Base-by-base conservation (phyloP, 345 rosid species). In the Arabis hirsuta region DNA sequence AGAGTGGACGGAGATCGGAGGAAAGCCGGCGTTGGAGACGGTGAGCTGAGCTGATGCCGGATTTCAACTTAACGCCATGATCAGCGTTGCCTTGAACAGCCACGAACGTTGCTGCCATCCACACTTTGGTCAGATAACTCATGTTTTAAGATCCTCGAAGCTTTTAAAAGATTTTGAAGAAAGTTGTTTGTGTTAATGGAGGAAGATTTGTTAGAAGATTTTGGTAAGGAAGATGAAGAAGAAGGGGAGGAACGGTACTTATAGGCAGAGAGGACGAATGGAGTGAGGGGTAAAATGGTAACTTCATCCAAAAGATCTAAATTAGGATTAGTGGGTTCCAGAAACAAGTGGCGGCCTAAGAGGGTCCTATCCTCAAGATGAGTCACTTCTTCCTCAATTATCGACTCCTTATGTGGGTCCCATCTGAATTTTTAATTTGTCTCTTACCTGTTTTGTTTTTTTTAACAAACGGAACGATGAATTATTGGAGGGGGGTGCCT, bases 81-180 rank as follows among this genome's bases (percentile, higher is more conserved):
- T 90, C 96, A 7, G 84, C 76, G 69, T 79, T 87, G 52, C 91
- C 81, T 73, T 86, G 96, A 12, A 82, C 90, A 45, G 83, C 88
- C 1, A 88, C 87, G 55, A 88, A 82, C 46, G 84, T 80, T 12
- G 96, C 88, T 26, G 93, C 95, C 91, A 91, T 84, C 85, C 92
- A 91, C 0, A 86, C 80, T 6, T 85, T 63, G 83, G 83, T 89
- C 48, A 91, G 11, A 68, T 68, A 75, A 61, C 19, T 62, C 79
- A 75, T 2, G 5, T 3, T 4, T 5, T 19, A 0, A 34, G 55
- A 24, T 14, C 61, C 52, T 62, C 12, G 46, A 14, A 44, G 46
- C 68, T 71, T 51, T 16, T 2, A 41, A 16, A 3, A 29, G 5
- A 3, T 29, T 29, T 4, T 29, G 4, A 4, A 29, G 32, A 29